A percentile compares a stretch with the other conserved stretches of the same genome.
phyloP scores from a whole-genome alignment of 2,329 filamentous ascomycete genomes.

The Elsinoe arachidis region DNA sequence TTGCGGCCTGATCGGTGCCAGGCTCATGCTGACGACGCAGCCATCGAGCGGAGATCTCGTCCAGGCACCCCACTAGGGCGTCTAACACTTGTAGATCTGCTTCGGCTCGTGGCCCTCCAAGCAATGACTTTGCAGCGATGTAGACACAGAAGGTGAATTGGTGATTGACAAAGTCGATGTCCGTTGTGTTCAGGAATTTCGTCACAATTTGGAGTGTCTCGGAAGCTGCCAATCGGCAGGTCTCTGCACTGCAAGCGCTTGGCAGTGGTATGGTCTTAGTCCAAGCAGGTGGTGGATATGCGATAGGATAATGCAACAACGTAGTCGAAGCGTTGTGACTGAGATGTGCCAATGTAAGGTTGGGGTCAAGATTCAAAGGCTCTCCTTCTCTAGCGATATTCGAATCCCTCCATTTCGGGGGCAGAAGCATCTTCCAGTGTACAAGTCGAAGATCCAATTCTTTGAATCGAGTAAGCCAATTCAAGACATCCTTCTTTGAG shows the following conservation, averaged over 20 bases:
- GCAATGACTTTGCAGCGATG: background rate
- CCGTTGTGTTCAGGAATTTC: background rate
- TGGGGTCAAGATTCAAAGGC: background rate
- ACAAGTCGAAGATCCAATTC: background rate
- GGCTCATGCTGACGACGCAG: background rate
- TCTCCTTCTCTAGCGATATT: conserved; percentile 1
- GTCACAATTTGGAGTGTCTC: background rate
- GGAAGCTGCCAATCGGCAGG: background rate
- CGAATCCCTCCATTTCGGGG: conserved; percentile 1
- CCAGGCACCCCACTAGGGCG: background rate
- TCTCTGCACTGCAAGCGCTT: background rate
- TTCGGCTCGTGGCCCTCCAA: background rate
- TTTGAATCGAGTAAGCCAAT: conserved; percentile 2
- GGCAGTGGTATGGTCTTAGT: background rate
- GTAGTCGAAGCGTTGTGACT: background rate
- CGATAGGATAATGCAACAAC: background rate
- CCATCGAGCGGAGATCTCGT: background rate
- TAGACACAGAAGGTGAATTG: conserved; percentile 7
- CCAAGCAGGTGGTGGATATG: background rate
- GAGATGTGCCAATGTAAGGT: background rate
- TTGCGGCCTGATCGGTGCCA: background rate
- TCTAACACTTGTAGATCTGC: background rate
- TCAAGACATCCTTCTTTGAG: background rate
- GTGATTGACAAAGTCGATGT: conserved; percentile 2
- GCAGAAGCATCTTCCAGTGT: background rate